Conservation (phyloP, 225 moss, liverwort and hornwort species). For the Anthoceros angustus region DNA sequence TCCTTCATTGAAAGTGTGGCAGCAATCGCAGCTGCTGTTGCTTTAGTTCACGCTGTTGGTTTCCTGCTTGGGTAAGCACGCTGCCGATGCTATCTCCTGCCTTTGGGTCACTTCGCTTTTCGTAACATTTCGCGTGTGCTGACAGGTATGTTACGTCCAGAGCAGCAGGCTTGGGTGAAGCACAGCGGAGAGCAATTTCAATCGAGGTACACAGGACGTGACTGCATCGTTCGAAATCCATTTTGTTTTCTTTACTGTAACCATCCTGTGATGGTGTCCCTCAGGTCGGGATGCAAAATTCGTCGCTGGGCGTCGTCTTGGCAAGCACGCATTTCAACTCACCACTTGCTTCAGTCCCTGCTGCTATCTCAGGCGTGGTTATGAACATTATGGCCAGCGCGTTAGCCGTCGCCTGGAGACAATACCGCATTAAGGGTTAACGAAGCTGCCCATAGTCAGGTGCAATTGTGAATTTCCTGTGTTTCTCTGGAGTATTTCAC, state of each 20-base stretch:
- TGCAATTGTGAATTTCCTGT: too few relatives aligned
- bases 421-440: conserved; percentile 8
- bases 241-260: background rate
- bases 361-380: conserved; percentile 42
- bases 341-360: conserved; percentile 38
- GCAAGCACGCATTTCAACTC: conserved; percentile 43
- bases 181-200: conserved; percentile 46
- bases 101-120: background rate
- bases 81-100: background rate
- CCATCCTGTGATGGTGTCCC: background rate
- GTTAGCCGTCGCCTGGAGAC: conserved; percentile 41
- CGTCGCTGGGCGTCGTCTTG: conserved; percentile 45
- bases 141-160: conserved; percentile 25
- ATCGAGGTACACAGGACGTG: conserved; percentile 33
- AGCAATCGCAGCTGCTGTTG: conserved; percentile 24
- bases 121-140: background rate
- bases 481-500: too few relatives aligned
- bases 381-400: conserved; percentile 63
- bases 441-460: background rate
- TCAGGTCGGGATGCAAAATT: conserved; percentile 54
- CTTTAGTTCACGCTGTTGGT: conserved; percentile 30
- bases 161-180: conserved; percentile 32
- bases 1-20: conserved; percentile 23
- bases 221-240: background rate
- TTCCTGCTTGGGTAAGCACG: conserved; percentile 39